Evolutionary conservation across 257 asterid genomes (phyloP), one percentile per base, ranked within the genome.

Genomic region (Solanum bulbocastanum): DNA sequence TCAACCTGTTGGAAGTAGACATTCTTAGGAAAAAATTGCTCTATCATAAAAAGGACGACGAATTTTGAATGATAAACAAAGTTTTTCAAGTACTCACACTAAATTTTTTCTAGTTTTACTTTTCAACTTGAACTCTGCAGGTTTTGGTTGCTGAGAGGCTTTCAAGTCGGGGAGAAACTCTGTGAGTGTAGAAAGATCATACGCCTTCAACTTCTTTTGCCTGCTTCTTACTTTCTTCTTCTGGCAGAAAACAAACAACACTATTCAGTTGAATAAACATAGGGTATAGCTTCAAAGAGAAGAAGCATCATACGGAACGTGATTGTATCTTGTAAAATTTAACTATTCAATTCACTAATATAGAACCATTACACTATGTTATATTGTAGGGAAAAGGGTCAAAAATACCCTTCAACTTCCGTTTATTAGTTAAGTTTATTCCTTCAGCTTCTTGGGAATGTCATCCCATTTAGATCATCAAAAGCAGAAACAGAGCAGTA

Each of bases 141-240:
- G 95, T 72, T 91, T 83, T 86, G 58, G 74, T 66, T 91, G 89
- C 23, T 86, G 72, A 39, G 95, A 86, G 52, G 93, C 89, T 84
- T 91, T 89, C 32, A 94, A 23, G 30, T 92, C 97, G 1, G 98
- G 98, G 84, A 97, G 98, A 90, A 89, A 92, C 32, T 95, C 97
- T 0, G 96, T 75, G 58, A 97, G 97, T 84, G 95, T 46, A 69
- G 98, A 91, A 40, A 96, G 88, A 86, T 97, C 96, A 85, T 93
- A 97, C 0, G 93, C 97, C 96, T 94, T 93, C 83, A 94, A 76
- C 83, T 92, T 96, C 94, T 92, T 96, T 72, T 88, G 94, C 36
- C 94, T 88, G 81, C 81, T 73, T 35, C 46, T 35, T 73, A 73
- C 81, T 73, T 89, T 90, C 32, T 92, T 93, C 87, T 93, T 94